These are phyloP conservation scores for Dothidotthia symphoricarpi DNA, from an alignment of 2,329 filamentous ascomycete genomes.

Conservation along the genomic window DNA sequence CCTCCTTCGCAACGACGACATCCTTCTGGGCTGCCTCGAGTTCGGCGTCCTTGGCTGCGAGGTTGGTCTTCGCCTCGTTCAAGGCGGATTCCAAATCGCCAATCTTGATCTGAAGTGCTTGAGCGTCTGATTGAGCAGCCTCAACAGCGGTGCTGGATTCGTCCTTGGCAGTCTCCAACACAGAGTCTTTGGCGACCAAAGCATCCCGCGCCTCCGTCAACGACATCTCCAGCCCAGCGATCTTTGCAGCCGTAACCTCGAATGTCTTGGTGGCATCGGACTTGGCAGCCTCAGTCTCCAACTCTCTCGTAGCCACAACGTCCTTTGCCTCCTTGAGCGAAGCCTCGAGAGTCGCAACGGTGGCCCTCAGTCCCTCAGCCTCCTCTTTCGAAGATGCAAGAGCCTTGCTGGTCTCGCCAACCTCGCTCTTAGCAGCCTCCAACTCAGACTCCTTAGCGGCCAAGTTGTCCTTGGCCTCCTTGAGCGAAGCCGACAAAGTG, in stretches of 20 bases:
- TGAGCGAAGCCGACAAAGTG: slow-evolving; percentile 20
- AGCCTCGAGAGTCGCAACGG: slow-evolving; percentile 20
- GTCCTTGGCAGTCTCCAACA: slow-evolving; percentile 24
- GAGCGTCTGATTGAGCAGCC: slow-evolving; percentile 25
- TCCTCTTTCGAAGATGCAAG: slow-evolving; percentile 18
- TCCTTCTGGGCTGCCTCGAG: slow-evolving; percentile 16
- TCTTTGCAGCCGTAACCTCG: slow-evolving; percentile 21
- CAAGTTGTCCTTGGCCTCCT: slow-evolving; percentile 17
- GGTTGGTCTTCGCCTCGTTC: slow-evolving; percentile 23
- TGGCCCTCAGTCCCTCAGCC: slow-evolving; percentile 15
- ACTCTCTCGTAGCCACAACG: slow-evolving; percentile 1
- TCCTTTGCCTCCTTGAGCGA: slow-evolving; percentile 11
- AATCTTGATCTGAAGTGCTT: too few relatives aligned
- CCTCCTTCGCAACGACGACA: slow-evolving; percentile 11
- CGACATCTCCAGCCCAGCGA: slow-evolving; percentile 27
- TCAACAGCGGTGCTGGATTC: slow-evolving; percentile 20
- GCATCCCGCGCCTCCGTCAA: slow-evolving; percentile 27
- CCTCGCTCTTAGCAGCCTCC: slow-evolving; percentile 19
- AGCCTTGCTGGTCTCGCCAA: slow-evolving; percentile 16
- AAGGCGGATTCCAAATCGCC: slow-evolving; percentile 20
- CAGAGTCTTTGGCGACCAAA: slow-evolving; percentile 23
- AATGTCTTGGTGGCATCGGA: slow-evolving; percentile 15
- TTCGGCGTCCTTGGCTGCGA: slow-evolving; percentile 25
- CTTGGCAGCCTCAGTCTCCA: slow-evolving; percentile 18
- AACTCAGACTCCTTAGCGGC: slow-evolving; percentile 26